Evolutionary conservation across 2,329 filamentous ascomycete genomes (phyloP).

Genomic region (Monosporascus sp.): DNA sequence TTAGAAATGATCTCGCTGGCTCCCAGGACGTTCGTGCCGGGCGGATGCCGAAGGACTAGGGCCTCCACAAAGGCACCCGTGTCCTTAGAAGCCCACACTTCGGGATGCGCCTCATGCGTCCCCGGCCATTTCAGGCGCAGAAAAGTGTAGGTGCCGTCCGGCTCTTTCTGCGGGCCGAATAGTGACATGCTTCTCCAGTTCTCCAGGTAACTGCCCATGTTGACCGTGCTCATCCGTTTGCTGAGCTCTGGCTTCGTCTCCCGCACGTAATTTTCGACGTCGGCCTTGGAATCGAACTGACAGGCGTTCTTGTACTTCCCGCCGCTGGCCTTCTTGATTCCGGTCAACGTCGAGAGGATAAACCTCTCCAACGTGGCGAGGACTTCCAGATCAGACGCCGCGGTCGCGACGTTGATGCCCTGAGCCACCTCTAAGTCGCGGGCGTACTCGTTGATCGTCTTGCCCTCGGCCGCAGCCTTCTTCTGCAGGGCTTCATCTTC

Average conservation of each 20-base stretch:
- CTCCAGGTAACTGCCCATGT: conserved; percentile 8
- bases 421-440: conserved; percentile 11
- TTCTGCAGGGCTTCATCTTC: background rate
- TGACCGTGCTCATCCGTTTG: conserved; percentile 8
- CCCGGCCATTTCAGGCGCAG: background rate
- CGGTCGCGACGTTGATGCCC: conserved; percentile 13
- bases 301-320: conserved; percentile 3
- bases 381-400: conserved; percentile 6
- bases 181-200: conserved; percentile 10
- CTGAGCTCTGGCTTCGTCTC: conserved; percentile 7
- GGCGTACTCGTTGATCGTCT: conserved; percentile 9
- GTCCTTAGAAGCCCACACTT: conserved; percentile 7
- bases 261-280: background rate
- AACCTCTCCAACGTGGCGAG: conserved; percentile 10
- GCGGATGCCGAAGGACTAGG: conserved; percentile 4
- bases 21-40: conserved; percentile 8
- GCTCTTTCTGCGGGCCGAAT: conserved; percentile 6
- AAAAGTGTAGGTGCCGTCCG: conserved; percentile 6
- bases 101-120: background rate
- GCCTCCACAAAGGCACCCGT: conserved; percentile 14
- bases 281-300: conserved; percentile 8
- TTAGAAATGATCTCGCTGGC: conserved; percentile 6
- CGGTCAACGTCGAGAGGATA: conserved; percentile 1
- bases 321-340: background rate
- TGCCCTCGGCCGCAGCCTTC: conserved; percentile 3